These are phyloP conservation scores for Epichloe gansuensis DNA, from an alignment of 2,329 filamentous ascomycete genomes.

Conservation along the genomic window DNA sequence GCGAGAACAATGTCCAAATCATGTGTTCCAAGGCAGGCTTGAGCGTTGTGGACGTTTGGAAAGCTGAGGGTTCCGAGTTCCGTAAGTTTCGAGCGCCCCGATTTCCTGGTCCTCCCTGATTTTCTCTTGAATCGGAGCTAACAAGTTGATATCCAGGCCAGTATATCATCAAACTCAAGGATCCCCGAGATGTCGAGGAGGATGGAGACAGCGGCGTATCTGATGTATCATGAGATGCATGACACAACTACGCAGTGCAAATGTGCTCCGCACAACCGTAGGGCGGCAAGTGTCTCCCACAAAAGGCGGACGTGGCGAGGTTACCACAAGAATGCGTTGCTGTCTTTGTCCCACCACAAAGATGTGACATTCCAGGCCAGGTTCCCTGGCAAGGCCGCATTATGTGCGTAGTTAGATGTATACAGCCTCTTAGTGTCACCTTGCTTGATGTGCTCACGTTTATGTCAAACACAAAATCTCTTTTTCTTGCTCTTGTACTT, in stretches of 20 bases:
- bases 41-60: conserved; percentile 23
- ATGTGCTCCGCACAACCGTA: neutral
- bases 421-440: neutral
- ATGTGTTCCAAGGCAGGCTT: conserved; percentile 28
- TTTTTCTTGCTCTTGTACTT: conserved; percentile 18
- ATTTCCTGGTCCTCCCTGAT: neutral
- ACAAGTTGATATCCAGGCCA: conserved; percentile 17
- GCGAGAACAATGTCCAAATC: conserved; percentile 21
- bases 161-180: conserved; percentile 23
- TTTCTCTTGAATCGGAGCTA: conserved; percentile 7
- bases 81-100: conserved; percentile 16
- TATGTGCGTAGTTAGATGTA: neutral
- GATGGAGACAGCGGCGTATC: conserved; percentile 27
- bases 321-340: neutral
- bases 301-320: neutral
- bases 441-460: conserved; percentile 1
- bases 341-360: too few species aligned
- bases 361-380: too few species aligned
- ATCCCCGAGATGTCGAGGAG: conserved; percentile 17
- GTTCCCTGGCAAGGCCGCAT: neutral
- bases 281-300: neutral
- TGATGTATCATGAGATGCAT: conserved; percentile 9
- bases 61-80: conserved; percentile 25
- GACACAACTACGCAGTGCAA: neutral
- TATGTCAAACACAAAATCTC: conserved; percentile 27